Conservation (phyloP, 2,329 filamentous ascomycete genomes). For the Fusarium acutatum region DNA sequence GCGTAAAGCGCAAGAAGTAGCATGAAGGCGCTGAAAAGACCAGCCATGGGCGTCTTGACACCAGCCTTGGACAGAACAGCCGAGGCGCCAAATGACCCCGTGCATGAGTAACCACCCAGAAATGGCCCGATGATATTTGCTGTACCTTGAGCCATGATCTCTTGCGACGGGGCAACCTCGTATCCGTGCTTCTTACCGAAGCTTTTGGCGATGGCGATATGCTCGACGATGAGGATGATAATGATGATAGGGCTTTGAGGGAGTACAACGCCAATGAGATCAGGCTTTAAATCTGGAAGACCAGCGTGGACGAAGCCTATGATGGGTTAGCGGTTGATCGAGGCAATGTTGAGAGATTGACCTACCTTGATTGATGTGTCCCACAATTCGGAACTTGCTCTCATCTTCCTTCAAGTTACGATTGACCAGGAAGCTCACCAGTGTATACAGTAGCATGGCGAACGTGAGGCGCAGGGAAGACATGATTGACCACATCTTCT, state of each 20-base stretch:
- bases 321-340: constrained; percentile 2
- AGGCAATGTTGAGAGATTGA: neutral
- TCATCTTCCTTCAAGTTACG: constrained; percentile 57
- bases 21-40: constrained; percentile 79
- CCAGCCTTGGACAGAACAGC: constrained; percentile 88
- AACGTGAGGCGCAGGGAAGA: constrained; percentile 80
- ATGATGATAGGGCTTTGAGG: constrained; percentile 74
- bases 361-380: constrained; percentile 69
- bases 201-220: constrained; percentile 85
- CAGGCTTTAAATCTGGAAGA: constrained; percentile 60
- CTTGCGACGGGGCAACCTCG: constrained; percentile 79
- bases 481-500: constrained; percentile 75
- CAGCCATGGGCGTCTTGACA: constrained; percentile 80
- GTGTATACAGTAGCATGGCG: constrained; percentile 77
- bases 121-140: constrained; percentile 80
- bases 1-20: constrained; percentile 82
- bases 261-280: constrained; percentile 66
- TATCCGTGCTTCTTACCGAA: constrained; percentile 85
- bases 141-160: constrained; percentile 80
- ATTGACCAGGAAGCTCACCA: constrained; percentile 76
- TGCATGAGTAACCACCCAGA: constrained; percentile 63
- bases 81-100: constrained; percentile 68
- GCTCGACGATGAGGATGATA: constrained; percentile 82
- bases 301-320: constrained; percentile 43
- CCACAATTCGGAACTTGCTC: constrained; percentile 69